phyloP scores from a whole-genome alignment of 139 green algal species.

The Closterium sp. region DNA sequence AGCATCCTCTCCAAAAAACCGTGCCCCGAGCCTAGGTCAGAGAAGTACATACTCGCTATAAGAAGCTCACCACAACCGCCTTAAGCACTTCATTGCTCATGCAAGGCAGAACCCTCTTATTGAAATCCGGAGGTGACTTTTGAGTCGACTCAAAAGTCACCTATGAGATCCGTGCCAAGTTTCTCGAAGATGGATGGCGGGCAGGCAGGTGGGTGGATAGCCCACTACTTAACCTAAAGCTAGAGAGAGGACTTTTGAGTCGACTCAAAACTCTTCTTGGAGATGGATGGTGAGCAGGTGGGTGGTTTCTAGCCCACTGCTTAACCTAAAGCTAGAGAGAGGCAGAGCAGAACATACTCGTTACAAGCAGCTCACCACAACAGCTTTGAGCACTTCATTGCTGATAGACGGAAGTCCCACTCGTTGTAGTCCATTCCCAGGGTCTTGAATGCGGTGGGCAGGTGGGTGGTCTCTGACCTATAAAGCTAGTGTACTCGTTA shows the following conservation, averaged over 20 bases:
- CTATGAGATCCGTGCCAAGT: slow-evolving; percentile 82
- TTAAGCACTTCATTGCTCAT: neutral
- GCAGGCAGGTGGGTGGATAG: too few species aligned
- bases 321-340: too few species aligned
- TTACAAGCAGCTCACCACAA: slow-evolving; percentile 63
- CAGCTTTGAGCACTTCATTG: slow-evolving; percentile 97
- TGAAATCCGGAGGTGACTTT: too few species aligned
- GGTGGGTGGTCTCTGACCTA: too few species aligned
- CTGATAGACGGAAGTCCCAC: slow-evolving; percentile 97
- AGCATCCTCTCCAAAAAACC: too few species aligned
- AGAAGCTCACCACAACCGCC: neutral
- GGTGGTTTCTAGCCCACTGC: neutral
- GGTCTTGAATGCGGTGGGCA: slow-evolving; percentile 86
- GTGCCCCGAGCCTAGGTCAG: too few species aligned
- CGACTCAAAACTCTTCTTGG: too few species aligned
- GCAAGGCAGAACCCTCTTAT: slow-evolving; percentile 89
- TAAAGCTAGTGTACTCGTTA: too few species aligned
- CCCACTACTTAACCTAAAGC: too few species aligned
- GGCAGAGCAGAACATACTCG: neutral
- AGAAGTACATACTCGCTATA: neutral
- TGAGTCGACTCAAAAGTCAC: too few species aligned
- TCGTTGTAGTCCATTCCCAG: slow-evolving; percentile 97
- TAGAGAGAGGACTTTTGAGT: too few species aligned
- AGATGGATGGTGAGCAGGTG: neutral
- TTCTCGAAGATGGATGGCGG: slow-evolving; percentile 88